A percentile compares a stretch with the other conserved stretches of the same genome.
These are phyloP conservation scores for Glonium stellatum DNA, from an alignment of 495 filamentous ascomycete genomes.

Conservation along the genomic window DNA sequence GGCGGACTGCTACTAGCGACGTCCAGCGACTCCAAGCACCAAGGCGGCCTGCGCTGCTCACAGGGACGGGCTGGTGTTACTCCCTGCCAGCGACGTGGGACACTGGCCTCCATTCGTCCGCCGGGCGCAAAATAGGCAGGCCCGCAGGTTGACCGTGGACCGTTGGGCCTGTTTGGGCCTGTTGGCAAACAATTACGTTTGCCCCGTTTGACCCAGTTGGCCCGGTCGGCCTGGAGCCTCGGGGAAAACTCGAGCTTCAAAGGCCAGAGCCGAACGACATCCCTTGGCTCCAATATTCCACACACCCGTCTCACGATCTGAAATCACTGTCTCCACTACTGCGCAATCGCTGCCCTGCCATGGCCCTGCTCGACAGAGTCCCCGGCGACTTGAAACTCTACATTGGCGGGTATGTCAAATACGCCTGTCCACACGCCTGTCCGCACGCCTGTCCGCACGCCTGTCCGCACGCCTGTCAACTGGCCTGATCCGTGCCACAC, in stretches of 20 bases:
- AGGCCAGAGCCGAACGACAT: background rate
- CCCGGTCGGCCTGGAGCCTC: background rate
- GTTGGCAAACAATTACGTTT: background rate
- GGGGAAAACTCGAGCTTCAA: slow-evolving; percentile 4
- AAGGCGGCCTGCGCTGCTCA: no score
- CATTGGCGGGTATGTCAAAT: slow-evolving; percentile 68
- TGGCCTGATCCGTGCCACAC: no score
- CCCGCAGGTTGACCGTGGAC: no score
- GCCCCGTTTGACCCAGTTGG: background rate
- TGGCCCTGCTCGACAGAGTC: slow-evolving; percentile 44
- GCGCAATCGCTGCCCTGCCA: slow-evolving; percentile 17
- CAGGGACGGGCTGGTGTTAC: no score
- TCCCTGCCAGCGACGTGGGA: background rate
- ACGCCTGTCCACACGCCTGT: background rate
- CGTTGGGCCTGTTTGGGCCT: no score
- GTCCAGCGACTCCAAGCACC: no score
- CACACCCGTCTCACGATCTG: background rate
- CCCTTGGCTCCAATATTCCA: background rate
- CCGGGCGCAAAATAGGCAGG: background rate
- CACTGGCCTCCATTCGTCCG: background rate
- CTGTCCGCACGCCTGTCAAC: no score
- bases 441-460: background rate
- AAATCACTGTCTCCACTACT: background rate
- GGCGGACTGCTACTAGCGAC: no score
- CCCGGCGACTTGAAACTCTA: slow-evolving; percentile 69